Evolutionary conservation across 2,329 filamentous ascomycete genomes (phyloP), one percentile per base, ranked within the genome.

Genomic region (Hypoxylon sp.): DNA sequence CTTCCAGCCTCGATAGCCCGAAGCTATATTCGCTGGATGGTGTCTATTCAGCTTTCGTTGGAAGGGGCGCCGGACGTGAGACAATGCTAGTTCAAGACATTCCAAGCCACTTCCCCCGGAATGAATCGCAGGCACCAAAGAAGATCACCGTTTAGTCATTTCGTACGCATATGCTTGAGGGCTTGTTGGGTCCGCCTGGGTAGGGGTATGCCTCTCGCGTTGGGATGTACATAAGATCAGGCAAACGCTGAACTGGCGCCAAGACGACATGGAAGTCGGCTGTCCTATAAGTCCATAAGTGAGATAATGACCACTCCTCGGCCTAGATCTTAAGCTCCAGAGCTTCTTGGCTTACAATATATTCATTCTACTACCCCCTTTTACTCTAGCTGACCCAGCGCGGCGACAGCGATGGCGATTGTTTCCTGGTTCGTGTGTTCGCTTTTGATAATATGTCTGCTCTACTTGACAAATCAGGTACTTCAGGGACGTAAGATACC

Each of bases 321-420:
- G 52, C 28, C 44, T 60, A 24, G 24, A 40, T 42, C 54, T 57
- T 51, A 28, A 60, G 18, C 40, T 58, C 44, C 50, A 11, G 53
- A 60, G 46, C 38, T 30, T 30, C 42, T 52, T 53, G 58, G 48
- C 46, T 53, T 62, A 44, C 36, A 40, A 40, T 40, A 30, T 53
- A 42, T 53, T 30, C 49, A 44, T 58, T 60, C 14, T 26, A 28
- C 16, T 22, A 18, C 32, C 33, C 14, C 52, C 49, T 44, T n/a
- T 33, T 42, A 14, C 38, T 32, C 26, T 24, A 16, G 40, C 46
- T 86, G 18, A 80, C 79, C n/a, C 85, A 26, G 86, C 68, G 83
- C 84, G 0, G 81, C 78, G 0, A 65, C 51, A 58, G 59, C 55
- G 46, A 74, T 74, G 71, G 65, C 65, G 22, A n/a, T 69, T 26